Evolutionary conservation across 257 asterid species (phyloP).

Genomic region (Agastache rugosa): DNA sequence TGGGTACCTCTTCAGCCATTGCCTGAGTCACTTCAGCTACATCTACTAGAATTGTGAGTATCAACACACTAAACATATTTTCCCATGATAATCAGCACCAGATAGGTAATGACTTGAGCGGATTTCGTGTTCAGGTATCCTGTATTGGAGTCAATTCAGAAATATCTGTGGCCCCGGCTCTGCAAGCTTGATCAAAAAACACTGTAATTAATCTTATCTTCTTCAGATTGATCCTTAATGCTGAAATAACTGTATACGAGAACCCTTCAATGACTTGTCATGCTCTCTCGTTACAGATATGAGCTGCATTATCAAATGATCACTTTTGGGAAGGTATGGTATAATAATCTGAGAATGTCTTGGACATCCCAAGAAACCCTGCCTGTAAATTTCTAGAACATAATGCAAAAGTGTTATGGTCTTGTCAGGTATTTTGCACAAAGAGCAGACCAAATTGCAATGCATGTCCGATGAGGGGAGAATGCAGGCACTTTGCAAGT

Average conservation of each 20-base stretch:
- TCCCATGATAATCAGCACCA: conserved; percentile 29
- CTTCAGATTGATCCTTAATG: not conserved
- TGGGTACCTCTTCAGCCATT: conserved; percentile 99
- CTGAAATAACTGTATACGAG: conserved; percentile 10
- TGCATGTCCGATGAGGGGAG: conserved; percentile 85
- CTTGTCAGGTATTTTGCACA: conserved; percentile 78
- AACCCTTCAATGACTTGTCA: conserved; percentile 26
- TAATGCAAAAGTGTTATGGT: conserved; percentile 22
- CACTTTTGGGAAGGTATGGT: conserved; percentile 77
- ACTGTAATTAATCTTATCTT: conserved; percentile 47
- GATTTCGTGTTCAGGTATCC: conserved; percentile 65
- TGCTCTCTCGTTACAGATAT: conserved; percentile 54
- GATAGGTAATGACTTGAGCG: conserved; percentile 33
- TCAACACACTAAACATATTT: conserved; percentile 31
- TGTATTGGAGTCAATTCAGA: conserved; percentile 65
- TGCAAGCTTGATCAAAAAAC: conserved; percentile 72
- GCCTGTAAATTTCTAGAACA: not conserved
- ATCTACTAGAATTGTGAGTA: conserved; percentile 91
- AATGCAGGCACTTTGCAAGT: conserved; percentile 82
- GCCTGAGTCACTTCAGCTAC: conserved; percentile 98
- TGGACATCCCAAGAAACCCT: conserved; percentile 10
- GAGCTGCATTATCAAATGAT: conserved; percentile 88
- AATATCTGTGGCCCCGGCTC: conserved; percentile 78
- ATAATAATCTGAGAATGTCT: conserved; percentile 7
- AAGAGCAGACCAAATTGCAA: conserved; percentile 81